Base-by-base conservation (phyloP, 2,329 filamentous ascomycete genomes). In the Talaromyces marneffei region DNA sequence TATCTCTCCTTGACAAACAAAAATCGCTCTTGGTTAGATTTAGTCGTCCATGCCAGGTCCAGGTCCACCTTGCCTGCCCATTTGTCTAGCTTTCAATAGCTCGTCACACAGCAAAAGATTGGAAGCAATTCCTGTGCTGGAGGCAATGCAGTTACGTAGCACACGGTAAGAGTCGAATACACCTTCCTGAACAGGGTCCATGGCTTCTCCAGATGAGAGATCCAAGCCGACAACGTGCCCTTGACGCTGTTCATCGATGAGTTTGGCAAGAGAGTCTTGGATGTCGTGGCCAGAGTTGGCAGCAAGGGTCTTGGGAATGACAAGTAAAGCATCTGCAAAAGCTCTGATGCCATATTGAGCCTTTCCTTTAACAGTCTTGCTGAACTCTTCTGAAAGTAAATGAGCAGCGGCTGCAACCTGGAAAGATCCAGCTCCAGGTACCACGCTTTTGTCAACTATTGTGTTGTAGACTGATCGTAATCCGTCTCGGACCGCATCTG, bases 381-480 rank as follows among this genome's bases (percentile, higher is more conserved):
- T 83, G 80, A 97, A 96, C 18, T 84, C 85, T 70, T 96, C 91
- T 66, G 91, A 92, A 74, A 89, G 89, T 64, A 99, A 82, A 76
- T 96, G 92, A 52, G 87, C 83, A 25, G 92, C 91, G 69, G 91
- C 96, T 33, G 94, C 92, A 50, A 99, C 87, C 77, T 99, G 94
- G 86, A 96, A 99, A 55, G 94, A 91, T 69, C 94, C 94, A 62
- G 87, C 94, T 62, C 94, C 94, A 1, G 94, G 94, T 27, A 99
- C 91, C 20, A 99, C 94, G 68, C 90, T 93, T 78, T 88, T 87
- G 75, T 99, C 94, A n/a, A 97, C 93, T 75, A 99, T 97, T 83
- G 96, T 96, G 82, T 99, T 99, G 85, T 97, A 97, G 55, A 97
- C 94, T 74, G 91, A 96, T 72, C 94, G 87, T 67, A 99, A 83